A percentile compares a stretch with the other conserved stretches of the same genome.
Evolutionary conservation across 2,329 filamentous ascomycete genomes (phyloP).

Genomic region (Cordyceps tenuipes): DNA sequence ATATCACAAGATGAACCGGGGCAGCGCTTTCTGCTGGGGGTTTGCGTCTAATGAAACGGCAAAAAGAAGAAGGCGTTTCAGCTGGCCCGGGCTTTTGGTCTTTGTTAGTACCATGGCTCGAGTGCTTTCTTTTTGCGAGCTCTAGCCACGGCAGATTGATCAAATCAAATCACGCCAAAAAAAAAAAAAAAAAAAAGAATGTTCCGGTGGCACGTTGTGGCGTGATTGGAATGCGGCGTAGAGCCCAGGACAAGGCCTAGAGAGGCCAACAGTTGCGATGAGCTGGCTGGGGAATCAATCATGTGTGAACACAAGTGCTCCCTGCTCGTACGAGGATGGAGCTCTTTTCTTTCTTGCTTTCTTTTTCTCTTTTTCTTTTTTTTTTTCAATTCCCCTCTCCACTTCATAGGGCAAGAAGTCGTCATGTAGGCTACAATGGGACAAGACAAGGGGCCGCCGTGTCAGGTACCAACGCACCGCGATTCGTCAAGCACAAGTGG

Average conservation of each 20-base stretch:
- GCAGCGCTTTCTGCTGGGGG: not conserved
- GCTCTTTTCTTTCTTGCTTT: no score
- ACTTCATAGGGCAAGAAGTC: not conserved
- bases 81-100: not conserved
- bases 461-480: not conserved
- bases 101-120: not conserved
- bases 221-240: not conserved
- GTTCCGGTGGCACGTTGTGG: not conserved
- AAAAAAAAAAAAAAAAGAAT: not conserved
- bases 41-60: not conserved
- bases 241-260: not conserved
- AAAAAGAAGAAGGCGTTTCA: constrained; percentile 5
- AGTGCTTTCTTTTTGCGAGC: not conserved
- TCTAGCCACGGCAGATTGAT: no score
- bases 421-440: not conserved
- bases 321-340: not conserved
- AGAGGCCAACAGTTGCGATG: not conserved
- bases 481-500: not conserved
- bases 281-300: not conserved
- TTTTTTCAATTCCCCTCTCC: not conserved
- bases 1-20: not conserved
- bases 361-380: no score
- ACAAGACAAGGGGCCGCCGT: not conserved
- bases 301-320: not conserved
- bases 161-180: no score